Base-by-base conservation (phyloP, 2,329 filamentous ascomycete genomes). In the Pochonia chlamydosporia region DNA sequence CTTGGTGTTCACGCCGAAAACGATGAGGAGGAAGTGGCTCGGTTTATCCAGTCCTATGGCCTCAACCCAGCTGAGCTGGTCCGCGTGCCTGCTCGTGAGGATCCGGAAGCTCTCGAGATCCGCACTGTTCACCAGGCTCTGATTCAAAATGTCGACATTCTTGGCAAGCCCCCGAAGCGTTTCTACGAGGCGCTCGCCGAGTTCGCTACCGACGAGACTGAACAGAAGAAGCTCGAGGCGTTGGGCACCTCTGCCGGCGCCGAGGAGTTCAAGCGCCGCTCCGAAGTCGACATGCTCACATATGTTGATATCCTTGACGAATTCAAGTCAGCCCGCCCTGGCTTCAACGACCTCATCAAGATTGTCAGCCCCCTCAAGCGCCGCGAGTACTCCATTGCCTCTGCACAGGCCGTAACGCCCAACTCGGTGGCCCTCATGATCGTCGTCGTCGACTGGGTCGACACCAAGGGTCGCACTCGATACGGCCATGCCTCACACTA, bases 361-460 rank as follows among this genome's bases (percentile, higher is more conserved):
- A 89, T 99, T 52, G 87, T 99, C 54, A 81, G 78, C 54, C 92
- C 93, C 11, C 84, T 96, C 74, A 99, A 99, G 79, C 88, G 93
- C 51, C 82, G 93, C 60, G 93, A 99, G 71, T 99, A 99, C 78
- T 96, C 89, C n/a, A 97, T 99, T 57, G 93, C 93, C 18, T 97
- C 93, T 3, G 93, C 90, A 47, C 93, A 99, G 71, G 89, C 92
- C 59, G 92, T 97, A 35, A 91, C 89, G 1, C 91, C 93, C 18
- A 91, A 75, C 62, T 84, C 81, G n/a, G 90, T 99, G 49, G 81
- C 91, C 8, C 82, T 99, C 54, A 93, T 97, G 82, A 95, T 99
- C 61, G 93, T 99, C 51, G 95, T 93, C 4, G 93, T 99, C 60
- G 84, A 89, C 74, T 99, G 93, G 93, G 84, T 91, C 55, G 92